Conservation (phyloP, 805 yeast genomes). For the Danielia oregonensis region DNA sequence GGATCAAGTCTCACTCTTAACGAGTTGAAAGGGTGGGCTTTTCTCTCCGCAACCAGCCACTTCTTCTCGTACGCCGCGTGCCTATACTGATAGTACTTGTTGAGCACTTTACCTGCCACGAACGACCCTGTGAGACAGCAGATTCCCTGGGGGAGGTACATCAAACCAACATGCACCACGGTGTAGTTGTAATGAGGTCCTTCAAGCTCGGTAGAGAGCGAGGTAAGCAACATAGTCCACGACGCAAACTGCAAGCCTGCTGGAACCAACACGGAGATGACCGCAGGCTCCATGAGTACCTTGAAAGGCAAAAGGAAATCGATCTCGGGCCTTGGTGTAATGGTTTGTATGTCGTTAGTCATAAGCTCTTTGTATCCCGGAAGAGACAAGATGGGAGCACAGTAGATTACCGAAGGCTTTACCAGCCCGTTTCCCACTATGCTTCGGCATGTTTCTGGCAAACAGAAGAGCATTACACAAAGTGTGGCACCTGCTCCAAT, state of each 20-base stretch:
- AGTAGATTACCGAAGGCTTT: conserved; percentile 43
- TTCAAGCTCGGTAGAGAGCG: conserved; percentile 52
- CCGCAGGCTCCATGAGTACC: conserved; percentile 42
- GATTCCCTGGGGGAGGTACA: conserved; percentile 72
- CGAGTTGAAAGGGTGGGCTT: conserved; percentile 41
- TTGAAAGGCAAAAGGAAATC: conserved; percentile 30
- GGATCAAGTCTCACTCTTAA: conserved; percentile 53
- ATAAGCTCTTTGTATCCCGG: conserved; percentile 25
- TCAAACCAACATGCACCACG: conserved; percentile 59
- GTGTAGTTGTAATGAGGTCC: conserved; percentile 23
- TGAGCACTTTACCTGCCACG: conserved; percentile 52
- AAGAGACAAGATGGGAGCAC: conserved; percentile 42
- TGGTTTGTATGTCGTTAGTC: conserved; percentile 22
- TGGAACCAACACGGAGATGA: conserved; percentile 49
- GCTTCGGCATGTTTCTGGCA: conserved; percentile 76
- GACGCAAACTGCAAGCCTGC: conserved; percentile 60
- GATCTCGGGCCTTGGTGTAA: conserved; percentile 3
- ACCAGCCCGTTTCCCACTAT: conserved; percentile 75
- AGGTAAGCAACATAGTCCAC: conserved; percentile 69
- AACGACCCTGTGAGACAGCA: conserved; percentile 63
- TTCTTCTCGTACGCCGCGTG: conserved; percentile 12
- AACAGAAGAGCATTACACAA: conserved; percentile 21
- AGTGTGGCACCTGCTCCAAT: conserved; percentile 54
- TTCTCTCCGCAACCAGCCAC: conserved; percentile 15
- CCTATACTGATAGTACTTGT: conserved; percentile 43